phyloP scores from a whole-genome alignment of 192 early-diverging fungal species.

The Obelidium mucronatum region DNA sequence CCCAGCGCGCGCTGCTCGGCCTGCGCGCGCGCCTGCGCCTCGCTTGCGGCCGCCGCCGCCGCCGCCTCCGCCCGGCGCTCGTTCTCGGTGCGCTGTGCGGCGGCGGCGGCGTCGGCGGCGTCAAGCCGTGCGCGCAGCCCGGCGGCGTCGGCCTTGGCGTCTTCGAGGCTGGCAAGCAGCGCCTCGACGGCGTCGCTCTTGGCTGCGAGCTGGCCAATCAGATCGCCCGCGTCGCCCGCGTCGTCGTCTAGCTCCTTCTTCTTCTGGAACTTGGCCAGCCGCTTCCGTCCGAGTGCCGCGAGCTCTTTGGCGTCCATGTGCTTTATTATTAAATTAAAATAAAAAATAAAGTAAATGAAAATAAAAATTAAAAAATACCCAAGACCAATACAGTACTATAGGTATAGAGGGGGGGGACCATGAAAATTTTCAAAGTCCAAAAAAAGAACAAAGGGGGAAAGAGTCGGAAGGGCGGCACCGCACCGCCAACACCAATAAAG shows the following conservation, averaged over 20 bases:
- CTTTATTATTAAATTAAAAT: neutral
- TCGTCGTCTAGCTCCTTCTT: neutral
- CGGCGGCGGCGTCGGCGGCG: neutral
- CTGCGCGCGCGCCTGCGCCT: neutral
- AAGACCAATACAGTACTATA: too few relatives aligned
- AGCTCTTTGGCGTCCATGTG: neutral
- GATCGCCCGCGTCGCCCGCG: neutral
- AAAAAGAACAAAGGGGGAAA: too few relatives aligned
- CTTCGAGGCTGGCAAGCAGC: neutral
- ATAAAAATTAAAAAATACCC: too few relatives aligned
- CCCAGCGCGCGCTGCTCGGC: neutral
- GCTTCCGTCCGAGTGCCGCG: constrained; percentile 7
- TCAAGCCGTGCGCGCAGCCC: neutral
- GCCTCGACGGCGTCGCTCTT: neutral
- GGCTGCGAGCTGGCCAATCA: neutral
- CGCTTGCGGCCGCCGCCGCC: neutral
- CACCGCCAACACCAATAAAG: too few relatives aligned
- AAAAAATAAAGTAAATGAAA: too few relatives aligned
- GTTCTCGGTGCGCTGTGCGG: neutral
- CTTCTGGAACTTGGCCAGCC: constrained; percentile 11
- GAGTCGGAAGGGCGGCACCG: too few relatives aligned
- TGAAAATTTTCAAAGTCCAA: too few relatives aligned
- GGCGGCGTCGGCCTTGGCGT: neutral
- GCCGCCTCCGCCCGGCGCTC: neutral
- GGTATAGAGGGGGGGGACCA: too few relatives aligned